phyloP scores from a whole-genome alignment of 768 basidiomycete species.

The Melanogaster broomeanus region DNA sequence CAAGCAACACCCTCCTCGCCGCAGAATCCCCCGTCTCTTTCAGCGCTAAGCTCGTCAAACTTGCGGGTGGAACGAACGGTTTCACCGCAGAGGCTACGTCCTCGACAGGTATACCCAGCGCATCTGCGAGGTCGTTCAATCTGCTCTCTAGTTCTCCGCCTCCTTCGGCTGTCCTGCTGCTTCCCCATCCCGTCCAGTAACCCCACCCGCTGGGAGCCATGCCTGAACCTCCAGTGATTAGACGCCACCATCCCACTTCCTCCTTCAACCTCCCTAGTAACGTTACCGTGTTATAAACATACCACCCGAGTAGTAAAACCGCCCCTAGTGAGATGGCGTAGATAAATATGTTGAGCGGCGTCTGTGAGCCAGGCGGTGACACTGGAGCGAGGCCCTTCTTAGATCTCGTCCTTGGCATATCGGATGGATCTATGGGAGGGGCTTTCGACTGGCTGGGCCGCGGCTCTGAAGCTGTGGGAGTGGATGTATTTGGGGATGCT shows the following conservation, averaged over 20 bases:
- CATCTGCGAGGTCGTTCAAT: slow-evolving; percentile 60
- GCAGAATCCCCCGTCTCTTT: slow-evolving; percentile 47
- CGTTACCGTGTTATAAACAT: slow-evolving; percentile 46
- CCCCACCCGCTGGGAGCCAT: slow-evolving; percentile 7
- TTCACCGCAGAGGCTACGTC: slow-evolving; percentile 66
- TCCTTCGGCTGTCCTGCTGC: neutral
- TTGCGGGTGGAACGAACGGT: slow-evolving; percentile 60
- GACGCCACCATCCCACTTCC: slow-evolving; percentile 60
- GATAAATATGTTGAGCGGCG: slow-evolving; percentile 40
- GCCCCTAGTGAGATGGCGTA: slow-evolving; percentile 47
- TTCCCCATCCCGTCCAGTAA: slow-evolving; percentile 6
- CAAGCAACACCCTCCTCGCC: slow-evolving; percentile 37
- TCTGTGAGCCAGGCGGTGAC: slow-evolving; percentile 2
- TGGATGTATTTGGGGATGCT: slow-evolving; percentile 9
- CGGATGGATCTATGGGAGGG: neutral
- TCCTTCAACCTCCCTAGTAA: slow-evolving; percentile 48
- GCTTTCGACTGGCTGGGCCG: neutral
- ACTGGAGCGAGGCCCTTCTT: neutral
- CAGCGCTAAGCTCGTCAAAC: slow-evolving; percentile 51
- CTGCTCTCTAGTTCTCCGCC: slow-evolving; percentile 48
- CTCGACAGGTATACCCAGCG: slow-evolving; percentile 59
- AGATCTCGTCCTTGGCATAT: neutral
- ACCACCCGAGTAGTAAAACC: slow-evolving; percentile 48
- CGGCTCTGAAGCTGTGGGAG: neutral
- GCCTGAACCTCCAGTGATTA: slow-evolving; percentile 4